phyloP scores from a whole-genome alignment of 169 alveolate genomes.

The Cryptosporidium baileyi region DNA sequence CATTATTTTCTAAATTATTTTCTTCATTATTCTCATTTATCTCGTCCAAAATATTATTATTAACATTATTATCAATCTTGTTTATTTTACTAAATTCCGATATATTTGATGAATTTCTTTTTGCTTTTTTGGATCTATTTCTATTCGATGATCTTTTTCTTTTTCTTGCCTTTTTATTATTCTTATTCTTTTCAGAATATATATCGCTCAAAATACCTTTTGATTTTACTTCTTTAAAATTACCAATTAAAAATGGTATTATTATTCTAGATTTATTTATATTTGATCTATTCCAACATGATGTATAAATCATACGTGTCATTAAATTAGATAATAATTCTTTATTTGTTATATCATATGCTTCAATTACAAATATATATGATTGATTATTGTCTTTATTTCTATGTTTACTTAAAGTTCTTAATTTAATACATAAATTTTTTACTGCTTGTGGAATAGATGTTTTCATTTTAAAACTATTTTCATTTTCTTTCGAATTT shows the following conservation, averaged over 20 bases:
- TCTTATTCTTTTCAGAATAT: not conserved
- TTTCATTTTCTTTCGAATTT: too few species aligned
- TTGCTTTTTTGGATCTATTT: not conserved
- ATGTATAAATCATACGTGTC: slow-evolving; percentile 11
- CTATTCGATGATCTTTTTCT: not conserved
- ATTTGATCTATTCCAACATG: slow-evolving; percentile 56
- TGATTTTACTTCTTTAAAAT: not conserved
- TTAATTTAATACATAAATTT: slow-evolving; percentile 9
- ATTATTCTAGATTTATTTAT: slow-evolving; percentile 11
- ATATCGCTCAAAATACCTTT: not conserved
- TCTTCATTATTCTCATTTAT: not conserved
- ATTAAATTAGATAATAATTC: not conserved
- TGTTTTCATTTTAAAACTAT: too few species aligned
- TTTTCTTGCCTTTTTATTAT: not conserved
- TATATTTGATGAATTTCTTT: not conserved
- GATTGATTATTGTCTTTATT: slow-evolving; percentile 22
- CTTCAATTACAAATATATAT: slow-evolving; percentile 35
- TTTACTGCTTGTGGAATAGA: slow-evolving; percentile 12
- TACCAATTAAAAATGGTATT: slow-evolving; percentile 28
- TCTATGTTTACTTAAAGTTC: slow-evolving; percentile 1
- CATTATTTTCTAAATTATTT: not conserved
- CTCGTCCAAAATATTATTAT: not conserved
- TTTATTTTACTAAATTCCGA: not conserved
- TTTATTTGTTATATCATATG: not conserved
- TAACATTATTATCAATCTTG: not conserved